These are phyloP conservation scores for Chamaenerion angustifolium DNA, from an alignment of 345 rosid species.

Conservation along the genomic window DNA sequence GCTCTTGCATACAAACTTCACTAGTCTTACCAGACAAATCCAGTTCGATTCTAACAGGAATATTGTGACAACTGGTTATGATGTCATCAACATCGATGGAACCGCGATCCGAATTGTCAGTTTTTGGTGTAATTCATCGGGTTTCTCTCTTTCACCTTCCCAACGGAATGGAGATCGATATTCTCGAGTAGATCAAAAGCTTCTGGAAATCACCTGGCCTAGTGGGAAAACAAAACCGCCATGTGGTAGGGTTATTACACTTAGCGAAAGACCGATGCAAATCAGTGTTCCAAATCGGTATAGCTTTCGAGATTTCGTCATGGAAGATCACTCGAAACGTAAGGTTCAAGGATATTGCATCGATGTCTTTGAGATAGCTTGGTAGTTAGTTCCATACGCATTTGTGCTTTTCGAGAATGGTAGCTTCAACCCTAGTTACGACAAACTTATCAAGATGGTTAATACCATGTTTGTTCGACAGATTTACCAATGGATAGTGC, in stretches of 20 bases:
- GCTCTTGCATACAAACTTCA: constrained; percentile 50
- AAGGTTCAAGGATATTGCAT: constrained; percentile 53
- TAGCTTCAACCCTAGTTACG: too few species aligned
- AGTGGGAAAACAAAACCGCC: constrained; percentile 55
- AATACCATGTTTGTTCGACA: too few species aligned
- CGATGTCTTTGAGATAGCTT: constrained; percentile 61
- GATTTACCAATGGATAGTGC: too few species aligned
- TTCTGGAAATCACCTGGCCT: constrained; percentile 59
- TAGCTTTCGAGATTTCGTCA: constrained; percentile 63
- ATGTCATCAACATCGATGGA: constrained; percentile 49
- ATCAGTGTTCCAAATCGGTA: constrained; percentile 70
- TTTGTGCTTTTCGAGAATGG: too few species aligned
- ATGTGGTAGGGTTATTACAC: constrained; percentile 79
- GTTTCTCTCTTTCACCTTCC: constrained; percentile 39
- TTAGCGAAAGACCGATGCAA: constrained; percentile 43
- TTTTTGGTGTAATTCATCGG: constrained; percentile 44
- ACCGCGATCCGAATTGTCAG: constrained; percentile 40
- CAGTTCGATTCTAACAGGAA: constrained; percentile 39
- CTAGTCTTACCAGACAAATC: constrained; percentile 61
- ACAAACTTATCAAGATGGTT: too few species aligned
- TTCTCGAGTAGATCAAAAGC: constrained; percentile 31
- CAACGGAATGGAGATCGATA: constrained; percentile 10
- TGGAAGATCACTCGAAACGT: constrained; percentile 33
- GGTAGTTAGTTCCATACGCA: background rate
- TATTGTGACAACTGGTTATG: constrained; percentile 39